Percentiles rank a stretch among this genome's conserved stretches.
Evolutionary conservation across 2,329 filamentous ascomycete genomes (phyloP).

Genomic region (Alternaria panax): DNA sequence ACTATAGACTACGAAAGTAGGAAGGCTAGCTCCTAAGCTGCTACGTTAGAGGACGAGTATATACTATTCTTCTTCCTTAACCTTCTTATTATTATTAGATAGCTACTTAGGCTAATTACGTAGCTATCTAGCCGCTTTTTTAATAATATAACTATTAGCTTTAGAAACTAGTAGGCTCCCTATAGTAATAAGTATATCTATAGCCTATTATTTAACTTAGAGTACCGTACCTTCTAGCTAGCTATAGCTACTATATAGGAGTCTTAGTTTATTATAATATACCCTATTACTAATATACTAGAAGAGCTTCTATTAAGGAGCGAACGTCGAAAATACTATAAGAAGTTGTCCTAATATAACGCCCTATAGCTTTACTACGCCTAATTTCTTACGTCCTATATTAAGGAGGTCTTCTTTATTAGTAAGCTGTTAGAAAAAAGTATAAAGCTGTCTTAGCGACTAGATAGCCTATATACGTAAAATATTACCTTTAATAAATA

Average conservation of each 20-base stretch:
- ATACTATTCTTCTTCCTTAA: slow-evolving; percentile 6
- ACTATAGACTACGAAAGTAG: slow-evolving; percentile 8
- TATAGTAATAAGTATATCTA: slow-evolving; percentile 4
- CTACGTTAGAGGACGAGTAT: neutral
- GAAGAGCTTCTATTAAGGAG: slow-evolving; percentile 3
- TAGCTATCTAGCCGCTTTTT: slow-evolving; percentile 4
- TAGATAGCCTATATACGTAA: neutral
- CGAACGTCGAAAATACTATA: slow-evolving; percentile 1
- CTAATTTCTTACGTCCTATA: slow-evolving; percentile 7
- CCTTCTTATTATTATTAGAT: slow-evolving; percentile 9
- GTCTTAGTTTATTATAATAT: slow-evolving; percentile 2
- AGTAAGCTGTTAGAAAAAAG: slow-evolving; percentile 5
- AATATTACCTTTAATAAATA: slow-evolving; percentile 8
- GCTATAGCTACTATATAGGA: slow-evolving; percentile 1
- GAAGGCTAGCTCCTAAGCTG: neutral
- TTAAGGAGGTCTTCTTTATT: slow-evolving; percentile 7
- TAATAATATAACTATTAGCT: slow-evolving; percentile 7
- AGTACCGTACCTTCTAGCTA: slow-evolving; percentile 1
- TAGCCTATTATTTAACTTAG: neutral
- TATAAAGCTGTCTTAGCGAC: slow-evolving; percentile 3
- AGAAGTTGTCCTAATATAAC: slow-evolving; percentile 4
- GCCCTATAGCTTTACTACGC: slow-evolving; percentile 2
- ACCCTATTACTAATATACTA: neutral
- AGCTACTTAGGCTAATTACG: slow-evolving; percentile 1
- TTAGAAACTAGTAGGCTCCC: neutral